Evolutionary conservation across 768 basidiomycete species (phyloP), one percentile per base, ranked within the genome.

Genomic region (Plicaturopsis crispa): DNA sequence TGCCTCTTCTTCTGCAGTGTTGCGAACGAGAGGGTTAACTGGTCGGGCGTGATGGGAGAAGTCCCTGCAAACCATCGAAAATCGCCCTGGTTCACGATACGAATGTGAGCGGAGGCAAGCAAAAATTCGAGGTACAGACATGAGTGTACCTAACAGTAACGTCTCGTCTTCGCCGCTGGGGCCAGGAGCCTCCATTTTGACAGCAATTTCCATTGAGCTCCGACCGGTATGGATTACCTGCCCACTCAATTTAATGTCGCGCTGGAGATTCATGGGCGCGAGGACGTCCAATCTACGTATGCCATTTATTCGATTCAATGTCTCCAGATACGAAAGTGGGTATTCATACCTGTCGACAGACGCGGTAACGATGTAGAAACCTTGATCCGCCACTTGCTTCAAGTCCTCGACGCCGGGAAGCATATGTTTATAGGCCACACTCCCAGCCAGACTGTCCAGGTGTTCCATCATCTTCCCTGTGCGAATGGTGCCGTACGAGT

Each of bases 11-110:
- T 84, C 83, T 3, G 71, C 58, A 0, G 76, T 78, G 13, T 67
- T 59, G 19, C 80, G 63, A 5, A 69, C 57, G 11, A 92, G 62
- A 6, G 73, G 73, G 47, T 83, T 80, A 18, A 91, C 78, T 6
- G 70, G 59, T 24, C 69, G 63, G 0, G 87, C 78, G 36, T 68
- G 70, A 44, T 80, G 75, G 3, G 83, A 84, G 11, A 81, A 72
- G 49, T 89, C 80, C 40, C 86, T 65, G 52, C 84, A 88, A 5
- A 90, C 87, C 87, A 91, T 91, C 0, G 81, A 80, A 62, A 91
- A 91, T n/a, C 87, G 76, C n/a, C 89, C 88, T 87, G 34, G 4
- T 31, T 2, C 11, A 6, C 13, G 16, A 19, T 18, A 37, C 24
- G 17, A 14, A 12, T 17, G 26, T 20, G 13, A 13, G 33, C 13